Base-by-base conservation (phyloP, 2,329 filamentous ascomycete species). In the Aureobasidium sp. region DNA sequence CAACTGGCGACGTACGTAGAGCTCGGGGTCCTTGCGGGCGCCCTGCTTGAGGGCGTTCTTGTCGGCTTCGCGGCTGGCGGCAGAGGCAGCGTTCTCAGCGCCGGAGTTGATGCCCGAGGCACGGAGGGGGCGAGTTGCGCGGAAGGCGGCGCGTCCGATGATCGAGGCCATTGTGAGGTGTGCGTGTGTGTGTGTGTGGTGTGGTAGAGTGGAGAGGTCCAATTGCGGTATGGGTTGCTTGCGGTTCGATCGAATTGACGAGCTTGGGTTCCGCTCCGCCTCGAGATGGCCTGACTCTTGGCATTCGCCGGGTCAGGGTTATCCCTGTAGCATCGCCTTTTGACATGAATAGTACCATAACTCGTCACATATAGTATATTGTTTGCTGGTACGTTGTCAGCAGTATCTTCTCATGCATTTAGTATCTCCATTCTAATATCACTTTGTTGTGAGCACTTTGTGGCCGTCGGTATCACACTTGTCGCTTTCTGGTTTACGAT, bases 21-120 rank as follows among this genome's bases (percentile, higher is more conserved):
- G 85, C 78, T 90, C 87, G 62, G 87, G 87, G 74, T 90, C 86
- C 73, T 79, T 79, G 78, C 83, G 85, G 60, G 85, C 84, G 68
- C 81, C 86, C 72, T 84, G 79, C 71, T 83, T 80, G 70, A 88
- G 75, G 66, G 73, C 74, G 64, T 75, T 67, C 68, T 74, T 76
- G 71, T 74, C 73, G 63, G 54, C 63, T 50, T 65, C 66, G 21
- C 62, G 66, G 35, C 58, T 57, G 62, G 76, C 73, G 66, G 80
- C 76, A 65, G 79, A 77, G 51, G 76, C 72, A 64, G 72, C 74
- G 64, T 73, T 71, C 42, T 68, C 68, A 60, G 71, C 71, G 61
- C 73, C 70, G 45, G 67, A 71, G 72, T 69, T 74, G 71, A 63
- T 71, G 69, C 67, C 71, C 73, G 70, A 78, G 72, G 74, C 74